Percentiles rank a stretch among this genome's conserved stretches.
Conservation (phyloP, 306 rosid genomes). For the Cucurbita argyrosperma region DNA sequence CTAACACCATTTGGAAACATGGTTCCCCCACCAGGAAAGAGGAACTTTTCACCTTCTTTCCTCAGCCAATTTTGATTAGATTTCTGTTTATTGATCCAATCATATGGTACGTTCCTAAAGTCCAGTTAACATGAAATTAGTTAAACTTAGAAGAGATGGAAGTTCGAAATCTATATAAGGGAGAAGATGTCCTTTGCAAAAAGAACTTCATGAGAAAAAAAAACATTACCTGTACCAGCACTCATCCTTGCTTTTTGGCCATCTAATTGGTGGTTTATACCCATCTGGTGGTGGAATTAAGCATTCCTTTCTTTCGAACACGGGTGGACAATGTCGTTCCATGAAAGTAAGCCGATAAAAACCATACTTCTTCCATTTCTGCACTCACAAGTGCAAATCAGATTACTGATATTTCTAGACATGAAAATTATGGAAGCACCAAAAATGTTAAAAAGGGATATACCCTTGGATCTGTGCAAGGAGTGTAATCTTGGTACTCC, state of each 20-base stretch:
- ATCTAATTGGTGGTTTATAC: conserved; percentile 77
- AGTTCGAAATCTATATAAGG: background rate
- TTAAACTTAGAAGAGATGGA: background rate
- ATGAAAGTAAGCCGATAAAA: conserved; percentile 60
- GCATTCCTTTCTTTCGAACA: conserved; percentile 75
- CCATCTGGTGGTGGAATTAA: conserved; percentile 90
- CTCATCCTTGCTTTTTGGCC: conserved; percentile 91
- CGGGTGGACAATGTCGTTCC: conserved; percentile 96
- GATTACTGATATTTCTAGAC: background rate
- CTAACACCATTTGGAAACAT: conserved; percentile 96
- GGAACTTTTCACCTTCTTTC: conserved; percentile 93
- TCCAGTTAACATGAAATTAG: background rate
- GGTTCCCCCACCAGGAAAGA: conserved; percentile 99
- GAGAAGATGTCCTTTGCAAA: background rate
- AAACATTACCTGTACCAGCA: conserved; percentile 89
- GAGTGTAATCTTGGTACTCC: conserved; percentile 82
- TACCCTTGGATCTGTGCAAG: conserved; percentile 99
- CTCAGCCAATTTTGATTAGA: conserved; percentile 91
- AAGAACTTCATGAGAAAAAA: background rate
- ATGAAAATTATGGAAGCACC: conserved; percentile 7
- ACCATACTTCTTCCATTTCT: conserved; percentile 93
- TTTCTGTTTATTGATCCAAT: conserved; percentile 91
- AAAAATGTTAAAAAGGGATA: background rate
- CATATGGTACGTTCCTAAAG: conserved; percentile 91
- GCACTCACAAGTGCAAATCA: conserved; percentile 20